Base-by-base conservation (phyloP, 2,329 filamentous ascomycete species). In the Colletotrichum sp. region DNA sequence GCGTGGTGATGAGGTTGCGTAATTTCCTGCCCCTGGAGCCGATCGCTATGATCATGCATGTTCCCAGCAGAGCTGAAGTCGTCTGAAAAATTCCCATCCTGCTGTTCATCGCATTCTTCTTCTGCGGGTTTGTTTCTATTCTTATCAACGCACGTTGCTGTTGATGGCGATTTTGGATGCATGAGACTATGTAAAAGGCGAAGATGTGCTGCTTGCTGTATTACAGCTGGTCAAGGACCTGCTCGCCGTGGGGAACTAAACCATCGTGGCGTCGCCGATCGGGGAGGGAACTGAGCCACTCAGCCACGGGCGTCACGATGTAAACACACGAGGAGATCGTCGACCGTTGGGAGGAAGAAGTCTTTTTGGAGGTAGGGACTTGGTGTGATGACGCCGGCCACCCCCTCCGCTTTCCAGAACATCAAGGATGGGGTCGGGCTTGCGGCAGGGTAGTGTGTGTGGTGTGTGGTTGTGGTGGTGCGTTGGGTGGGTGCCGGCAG, bases 401-500 rank as follows among this genome's bases (percentile, higher is more conserved):
- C 26, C 16, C 9, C 16, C 26, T 32, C 15, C 56, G 24, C 28
- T 60, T 48, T 52, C 32, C 34, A 55, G 55, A 75, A 21, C 38
- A 52, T 66, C 43, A 64, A 56, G 69, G 62, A 34, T 72, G 55
- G 30, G 69, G 43, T 52, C 26, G 60, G 38, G 64, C 73, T 15
- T 52, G 64, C 26, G 24, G 21, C 69, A 61, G 69, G 61, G 61
- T 60, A 34, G 70, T 26, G 48, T 21, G 66, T 65, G 38, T 52
- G 43, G n/a, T 52, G 43, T 52, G n/a, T 52, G 43, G n/a, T 52
- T 48, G n/a, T 48, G 43, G 43, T 48, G n/a, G 43, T 48, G 43
- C 43, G n/a, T 21, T 52, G 2, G 61, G 58, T 48, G 36, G 52
- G 28, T 72, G 62, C 64, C 76, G 73, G 76, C 55, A 76, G n/a